These are phyloP conservation scores for Beauveria caledonica DNA, from an alignment of 2,329 filamentous ascomycete genomes.

Conservation along the genomic window DNA sequence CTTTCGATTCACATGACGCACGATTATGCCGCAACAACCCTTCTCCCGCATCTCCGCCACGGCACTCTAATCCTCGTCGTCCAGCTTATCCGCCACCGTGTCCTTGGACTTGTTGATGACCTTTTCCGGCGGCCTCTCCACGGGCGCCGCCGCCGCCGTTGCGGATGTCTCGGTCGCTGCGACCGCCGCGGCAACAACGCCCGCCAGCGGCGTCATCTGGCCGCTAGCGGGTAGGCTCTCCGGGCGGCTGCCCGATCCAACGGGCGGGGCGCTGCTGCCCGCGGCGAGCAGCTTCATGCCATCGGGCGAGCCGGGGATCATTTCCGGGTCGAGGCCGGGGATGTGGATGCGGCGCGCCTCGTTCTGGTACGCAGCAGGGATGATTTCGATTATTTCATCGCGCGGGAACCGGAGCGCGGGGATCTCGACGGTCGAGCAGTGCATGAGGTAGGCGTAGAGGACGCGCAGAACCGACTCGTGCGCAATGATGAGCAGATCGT, in stretches of 20 bases:
- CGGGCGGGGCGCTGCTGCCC: conserved; percentile 17
- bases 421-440: conserved; percentile 91
- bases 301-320: conserved; percentile 71
- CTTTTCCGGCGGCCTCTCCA: conserved; percentile 38
- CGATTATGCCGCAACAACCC: not conserved
- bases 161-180: conserved; percentile 27
- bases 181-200: conserved; percentile 34
- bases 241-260: conserved; percentile 10
- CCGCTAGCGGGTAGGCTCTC: conserved; percentile 25
- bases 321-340: conserved; percentile 54
- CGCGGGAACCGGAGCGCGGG: conserved; percentile 88
- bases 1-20: conserved; percentile 3
- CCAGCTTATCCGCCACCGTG: conserved; percentile 43
- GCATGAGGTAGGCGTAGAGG: conserved; percentile 96
- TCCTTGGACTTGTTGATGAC: conserved; percentile 43
- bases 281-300: conserved; percentile 73
- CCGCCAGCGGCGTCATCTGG: conserved; percentile 40
- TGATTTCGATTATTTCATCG: conserved; percentile 97
- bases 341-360: conserved; percentile 87
- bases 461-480: conserved; percentile 97
- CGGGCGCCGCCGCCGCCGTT: not conserved
- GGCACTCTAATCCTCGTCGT: conserved; percentile 40
- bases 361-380: conserved; percentile 95
- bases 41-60: not conserved
- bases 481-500: conserved; percentile 95